Base-by-base conservation (phyloP, 1,284 basidiomycete species). In the Sporisorium graminicola region DNA sequence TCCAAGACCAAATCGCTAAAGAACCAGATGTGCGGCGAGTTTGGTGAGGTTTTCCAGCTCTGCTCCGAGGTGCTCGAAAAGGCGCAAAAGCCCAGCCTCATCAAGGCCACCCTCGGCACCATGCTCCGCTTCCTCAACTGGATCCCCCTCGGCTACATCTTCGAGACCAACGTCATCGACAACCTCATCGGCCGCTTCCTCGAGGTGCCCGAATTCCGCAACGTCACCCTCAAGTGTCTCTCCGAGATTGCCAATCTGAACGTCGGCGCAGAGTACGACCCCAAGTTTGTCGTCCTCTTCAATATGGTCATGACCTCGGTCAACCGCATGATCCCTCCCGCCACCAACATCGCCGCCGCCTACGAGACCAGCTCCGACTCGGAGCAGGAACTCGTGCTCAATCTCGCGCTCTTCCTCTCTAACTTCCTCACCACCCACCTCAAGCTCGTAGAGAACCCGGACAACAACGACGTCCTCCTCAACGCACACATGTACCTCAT, bases 61-160 rank as follows among this genome's bases (percentile, higher is more conserved):
- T 85, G 84, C 71, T 81, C 80, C 49, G 96, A 99, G 86, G 95
- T 99, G 37, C 89, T 99, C 49, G 94, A 95, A 85, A 96, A 98
- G 87, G 96, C 97, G n/a, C 92, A 94, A 85, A 99, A 98, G 88
- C 91, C 94, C 3, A 95, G 94, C 31, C 88, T 99, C 65, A 96
- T 99, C 88, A 95, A 91, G 87, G 94, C 93, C 10, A 99, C 97
- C 4, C 89, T 99, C 74, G 96, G 99, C 87, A 99, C 97, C 0
- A 89, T 99, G 46, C 89, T 99, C 68, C 90, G 95, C 65, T 99
- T 99, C 90, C 88, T 99, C 82, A 98, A 98, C 87, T 99, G 97
- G 97, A 99, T 99, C 84, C 97, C 97, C 53, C 88, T 99, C 50
- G 97, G 96, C 27, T 99, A 96, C 87, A 98, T 99, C 81, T 99